Evolutionary conservation across 257 asterid genomes (phyloP), one percentile per base, ranked within the genome.

Genomic region (Cynanchum wilfordii): DNA sequence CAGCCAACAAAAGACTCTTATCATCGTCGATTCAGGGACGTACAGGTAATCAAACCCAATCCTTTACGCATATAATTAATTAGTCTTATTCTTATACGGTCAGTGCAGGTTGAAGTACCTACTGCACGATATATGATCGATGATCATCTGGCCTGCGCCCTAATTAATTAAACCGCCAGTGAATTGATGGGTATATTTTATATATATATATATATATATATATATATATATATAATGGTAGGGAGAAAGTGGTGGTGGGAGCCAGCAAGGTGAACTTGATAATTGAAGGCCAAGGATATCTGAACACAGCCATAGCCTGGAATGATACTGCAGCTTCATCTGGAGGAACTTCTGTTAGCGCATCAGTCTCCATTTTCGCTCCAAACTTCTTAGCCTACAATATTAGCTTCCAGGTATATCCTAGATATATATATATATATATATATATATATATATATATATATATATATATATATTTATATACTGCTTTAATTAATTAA

Each of bases 261-360:
- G 50, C 77, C 0, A 89, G 64, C 87, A 93, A 93, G 80, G 86
- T 77, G 16, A 93, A 88, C 69, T 42, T 93, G 81, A 88, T 93
- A 80, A 42, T 93, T 33, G 76, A 88, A 82, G 98, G 98, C 0
- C 87, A 87, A 77, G 98, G 97, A 44, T 86, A 87, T 73, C 82
- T 54, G 66, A 86, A 80, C 79, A 93, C 96, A 2, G 75, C 77
- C 71, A 81, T 93, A 62, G 77, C 79, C 40, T 93, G 97, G 98
- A 91, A 93, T 49, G 98, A 91, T 83, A 91, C 96, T 2, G 88
- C 92, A 5, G 86, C 87, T 81, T 91, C 98, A 22, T 81, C 91
- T 0, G 97, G 97, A 40, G 90, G 86, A 38, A 93, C 98, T 36
- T 59, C 59, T 10, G 66, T 72, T 25, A 93, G 95, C 78, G 84